These are phyloP conservation scores for Aspergillus olivimuriae DNA, from an alignment of 495 filamentous ascomycete species.

Conservation along the genomic window DNA sequence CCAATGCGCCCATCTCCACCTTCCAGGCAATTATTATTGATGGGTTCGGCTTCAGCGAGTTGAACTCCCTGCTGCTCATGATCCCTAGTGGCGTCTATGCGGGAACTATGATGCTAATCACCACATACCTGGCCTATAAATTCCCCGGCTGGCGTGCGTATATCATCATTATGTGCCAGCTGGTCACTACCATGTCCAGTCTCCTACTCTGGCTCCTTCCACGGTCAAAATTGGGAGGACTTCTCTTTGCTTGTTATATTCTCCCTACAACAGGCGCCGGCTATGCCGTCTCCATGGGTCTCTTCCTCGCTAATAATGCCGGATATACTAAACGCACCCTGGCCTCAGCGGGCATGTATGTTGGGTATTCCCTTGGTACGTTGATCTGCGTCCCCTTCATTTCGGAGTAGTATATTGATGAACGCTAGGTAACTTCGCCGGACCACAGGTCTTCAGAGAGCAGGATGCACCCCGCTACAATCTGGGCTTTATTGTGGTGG, in stretches of 20 bases:
- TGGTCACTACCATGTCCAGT: conserved; percentile 22
- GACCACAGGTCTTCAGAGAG: conserved; percentile 1
- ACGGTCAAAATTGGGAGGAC: conserved; percentile 21
- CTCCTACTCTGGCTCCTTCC: conserved; percentile 33
- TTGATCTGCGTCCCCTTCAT: too few relatives aligned
- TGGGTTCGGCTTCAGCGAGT: conserved; percentile 7
- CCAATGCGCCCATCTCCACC: neutral
- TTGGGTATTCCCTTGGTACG: conserved; percentile 37
- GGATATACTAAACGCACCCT: conserved; percentile 39
- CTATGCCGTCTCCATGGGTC: conserved; percentile 30
- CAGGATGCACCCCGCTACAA: conserved; percentile 24
- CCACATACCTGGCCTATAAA: conserved; percentile 11
- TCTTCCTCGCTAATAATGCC: conserved; percentile 40
- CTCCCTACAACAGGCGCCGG: conserved; percentile 21
- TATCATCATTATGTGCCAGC: conserved; percentile 3
- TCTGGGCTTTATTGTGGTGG: conserved; percentile 30
- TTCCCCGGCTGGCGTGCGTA: neutral
- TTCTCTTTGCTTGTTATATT: conserved; percentile 38
- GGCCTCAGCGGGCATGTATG: conserved; percentile 29
- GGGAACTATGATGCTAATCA: conserved; percentile 21
- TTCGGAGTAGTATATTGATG: too few relatives aligned
- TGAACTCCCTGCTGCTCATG: conserved; percentile 5
- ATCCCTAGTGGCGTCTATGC: conserved; percentile 10
- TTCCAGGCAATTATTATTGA: conserved; percentile 8
- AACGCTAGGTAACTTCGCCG: conserved; percentile 6